Conservation (phyloP, 2,329 filamentous ascomycete species). For the Pochonia chlamydosporia region DNA sequence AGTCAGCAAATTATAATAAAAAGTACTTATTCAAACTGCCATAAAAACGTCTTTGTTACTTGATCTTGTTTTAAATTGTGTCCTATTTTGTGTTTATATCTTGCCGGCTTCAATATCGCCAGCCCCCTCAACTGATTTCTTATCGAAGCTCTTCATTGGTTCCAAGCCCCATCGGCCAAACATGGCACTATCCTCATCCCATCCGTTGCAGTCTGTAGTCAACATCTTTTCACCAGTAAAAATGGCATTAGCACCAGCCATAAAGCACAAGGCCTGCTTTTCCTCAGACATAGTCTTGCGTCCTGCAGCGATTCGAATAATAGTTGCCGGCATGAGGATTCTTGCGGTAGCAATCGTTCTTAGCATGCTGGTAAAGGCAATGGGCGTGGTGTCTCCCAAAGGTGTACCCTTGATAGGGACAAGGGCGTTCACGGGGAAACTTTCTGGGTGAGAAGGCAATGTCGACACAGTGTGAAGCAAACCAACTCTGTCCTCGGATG, state of each 20-base stretch:
- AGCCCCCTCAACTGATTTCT: slow-evolving; percentile 23
- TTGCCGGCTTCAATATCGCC: slow-evolving; percentile 7
- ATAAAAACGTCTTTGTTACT: too few species aligned
- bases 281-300: slow-evolving; percentile 81
- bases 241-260: slow-evolving; percentile 88
- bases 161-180: slow-evolving; percentile 77
- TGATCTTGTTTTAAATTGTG: too few species aligned
- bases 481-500: slow-evolving; percentile 71
- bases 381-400: slow-evolving; percentile 65
- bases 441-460: slow-evolving; percentile 77
- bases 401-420: slow-evolving; percentile 90
- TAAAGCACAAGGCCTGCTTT: slow-evolving; percentile 84
- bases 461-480: slow-evolving; percentile 78
- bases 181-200: slow-evolving; percentile 82
- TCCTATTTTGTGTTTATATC: not conserved
- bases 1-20: slow-evolving; percentile 8
- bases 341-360: slow-evolving; percentile 80
- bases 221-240: slow-evolving; percentile 96
- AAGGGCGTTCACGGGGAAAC: slow-evolving; percentile 84
- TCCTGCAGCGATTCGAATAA: slow-evolving; percentile 81
- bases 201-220: slow-evolving; percentile 85
- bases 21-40: not conserved
- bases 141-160: slow-evolving; percentile 60
- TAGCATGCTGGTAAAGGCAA: slow-evolving; percentile 72
- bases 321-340: slow-evolving; percentile 76